Evolutionary conservation across 1,284 basidiomycete species (phyloP).

Genomic region (Cryptococcus maquisensis): DNA sequence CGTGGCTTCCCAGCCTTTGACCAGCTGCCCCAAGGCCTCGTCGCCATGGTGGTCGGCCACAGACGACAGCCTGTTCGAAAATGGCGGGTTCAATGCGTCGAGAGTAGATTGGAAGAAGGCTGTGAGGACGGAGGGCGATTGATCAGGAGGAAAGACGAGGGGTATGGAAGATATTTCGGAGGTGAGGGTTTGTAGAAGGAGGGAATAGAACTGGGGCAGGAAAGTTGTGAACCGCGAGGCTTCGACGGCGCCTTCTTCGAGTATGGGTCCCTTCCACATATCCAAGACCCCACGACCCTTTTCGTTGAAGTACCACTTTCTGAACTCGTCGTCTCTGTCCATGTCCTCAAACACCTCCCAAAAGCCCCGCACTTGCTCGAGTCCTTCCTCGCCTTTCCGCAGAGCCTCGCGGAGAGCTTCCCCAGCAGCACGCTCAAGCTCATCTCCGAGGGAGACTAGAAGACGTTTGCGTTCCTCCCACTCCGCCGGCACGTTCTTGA

Average conservation of each 20-base stretch:
- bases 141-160: conserved; percentile 62
- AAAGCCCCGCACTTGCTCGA: conserved; percentile 53
- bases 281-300: conserved; percentile 62
- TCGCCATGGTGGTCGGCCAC: conserved; percentile 63
- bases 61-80: conserved; percentile 67
- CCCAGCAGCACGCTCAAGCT: conserved; percentile 82
- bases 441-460: conserved; percentile 85
- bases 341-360: conserved; percentile 84
- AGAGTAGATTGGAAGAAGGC: conserved; percentile 75
- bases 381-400: conserved; percentile 66
- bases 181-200: conserved; percentile 60
- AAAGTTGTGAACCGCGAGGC: conserved; percentile 58
- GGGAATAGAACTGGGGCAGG: conserved; percentile 59
- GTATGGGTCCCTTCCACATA: conserved; percentile 61
- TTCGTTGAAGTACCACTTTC: conserved; percentile 86
- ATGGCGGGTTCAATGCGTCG: conserved; percentile 69
- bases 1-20: conserved; percentile 64
- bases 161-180: conserved; percentile 70
- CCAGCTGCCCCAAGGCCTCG: conserved; percentile 62
- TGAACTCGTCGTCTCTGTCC: conserved; percentile 82
- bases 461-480: conserved; percentile 77
- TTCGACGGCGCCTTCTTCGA: conserved; percentile 50
- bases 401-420: conserved; percentile 79
- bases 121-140: conserved; percentile 67
- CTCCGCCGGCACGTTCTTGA: conserved; percentile 75